Evolutionary conservation across 208 protist species (phyloP).

Genomic region (Acanthamoeba royreba): DNA sequence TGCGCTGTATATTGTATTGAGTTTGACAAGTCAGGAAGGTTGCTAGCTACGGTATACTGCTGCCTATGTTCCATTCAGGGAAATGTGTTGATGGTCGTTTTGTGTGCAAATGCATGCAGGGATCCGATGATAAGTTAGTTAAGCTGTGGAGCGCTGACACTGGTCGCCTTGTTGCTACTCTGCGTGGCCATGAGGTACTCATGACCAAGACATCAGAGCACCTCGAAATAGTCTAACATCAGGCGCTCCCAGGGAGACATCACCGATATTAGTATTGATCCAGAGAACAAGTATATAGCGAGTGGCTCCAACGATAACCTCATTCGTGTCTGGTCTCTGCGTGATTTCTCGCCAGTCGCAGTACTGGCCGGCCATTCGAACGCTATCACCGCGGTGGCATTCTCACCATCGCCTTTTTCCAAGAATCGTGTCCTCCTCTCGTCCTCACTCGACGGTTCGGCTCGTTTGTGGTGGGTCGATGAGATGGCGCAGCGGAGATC

Average conservation of each 20-base stretch:
- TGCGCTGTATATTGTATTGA: constrained; percentile 47
- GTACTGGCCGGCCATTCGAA: constrained; percentile 25
- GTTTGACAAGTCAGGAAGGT: constrained; percentile 19
- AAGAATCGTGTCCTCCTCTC: background rate
- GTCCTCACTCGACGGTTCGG: background rate
- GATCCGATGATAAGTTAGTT: constrained; percentile 41
- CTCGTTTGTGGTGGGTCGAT: constrained; percentile 32
- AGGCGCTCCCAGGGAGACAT: constrained; percentile 45
- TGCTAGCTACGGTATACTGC: background rate
- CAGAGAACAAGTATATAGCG: constrained; percentile 44
- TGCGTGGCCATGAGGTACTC: constrained; percentile 27
- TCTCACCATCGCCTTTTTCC: constrained; percentile 23
- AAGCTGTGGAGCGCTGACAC: constrained; percentile 37
- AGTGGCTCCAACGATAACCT: constrained; percentile 43
- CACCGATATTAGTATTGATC: constrained; percentile 44
- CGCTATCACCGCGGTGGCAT: constrained; percentile 12
- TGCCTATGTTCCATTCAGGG: no score
- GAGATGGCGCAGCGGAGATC: background rate
- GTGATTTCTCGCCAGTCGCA: constrained; percentile 2
- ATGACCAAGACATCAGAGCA: no score
- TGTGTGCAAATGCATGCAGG: background rate
- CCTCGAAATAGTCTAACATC: no score
- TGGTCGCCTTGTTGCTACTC: background rate
- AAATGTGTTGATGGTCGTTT: no score
- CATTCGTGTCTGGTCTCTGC: constrained; percentile 35